A percentile compares a stretch with the other conserved stretches of the same genome.
phyloP scores from a whole-genome alignment of 257 asterid species.

The Vinca minor region DNA sequence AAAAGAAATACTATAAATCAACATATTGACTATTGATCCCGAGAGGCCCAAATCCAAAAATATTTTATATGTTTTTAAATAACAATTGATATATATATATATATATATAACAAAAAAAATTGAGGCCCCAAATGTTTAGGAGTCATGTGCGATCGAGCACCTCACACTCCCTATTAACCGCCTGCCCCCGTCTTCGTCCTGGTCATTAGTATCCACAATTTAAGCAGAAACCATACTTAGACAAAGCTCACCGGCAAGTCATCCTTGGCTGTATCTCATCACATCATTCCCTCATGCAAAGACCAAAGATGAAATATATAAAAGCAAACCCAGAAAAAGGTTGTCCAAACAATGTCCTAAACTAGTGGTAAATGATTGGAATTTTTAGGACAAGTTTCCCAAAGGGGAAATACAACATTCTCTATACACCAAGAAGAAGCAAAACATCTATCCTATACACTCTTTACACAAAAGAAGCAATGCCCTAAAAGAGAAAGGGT shows the following conservation, averaged over 20 bases:
- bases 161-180: no score
- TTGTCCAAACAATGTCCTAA: neutral
- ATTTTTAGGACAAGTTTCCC: no score
- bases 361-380: conserved; percentile 14
- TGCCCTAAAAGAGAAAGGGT: conserved; percentile 4
- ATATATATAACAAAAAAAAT: no score
- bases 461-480: conserved; percentile 8
- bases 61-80: no score
- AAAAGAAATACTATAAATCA: no score
- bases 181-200: no score
- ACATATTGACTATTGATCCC: no score
- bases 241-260: conserved; percentile 70
- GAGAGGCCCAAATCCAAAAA: no score
- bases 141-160: no score
- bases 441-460: conserved; percentile 4
- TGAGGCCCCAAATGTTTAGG: no score
- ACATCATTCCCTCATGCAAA: conserved; percentile 63
- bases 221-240: neutral
- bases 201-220: no score
- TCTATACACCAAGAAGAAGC: conserved; percentile 12
- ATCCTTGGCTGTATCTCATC: conserved; percentile 75
- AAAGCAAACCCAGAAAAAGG: neutral
- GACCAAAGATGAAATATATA: conserved; percentile 38
- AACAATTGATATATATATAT: no score
- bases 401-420: conserved; percentile 29